Evolutionary conservation across 768 basidiomycete species (phyloP).

Genomic region (Podaxis sp.): DNA sequence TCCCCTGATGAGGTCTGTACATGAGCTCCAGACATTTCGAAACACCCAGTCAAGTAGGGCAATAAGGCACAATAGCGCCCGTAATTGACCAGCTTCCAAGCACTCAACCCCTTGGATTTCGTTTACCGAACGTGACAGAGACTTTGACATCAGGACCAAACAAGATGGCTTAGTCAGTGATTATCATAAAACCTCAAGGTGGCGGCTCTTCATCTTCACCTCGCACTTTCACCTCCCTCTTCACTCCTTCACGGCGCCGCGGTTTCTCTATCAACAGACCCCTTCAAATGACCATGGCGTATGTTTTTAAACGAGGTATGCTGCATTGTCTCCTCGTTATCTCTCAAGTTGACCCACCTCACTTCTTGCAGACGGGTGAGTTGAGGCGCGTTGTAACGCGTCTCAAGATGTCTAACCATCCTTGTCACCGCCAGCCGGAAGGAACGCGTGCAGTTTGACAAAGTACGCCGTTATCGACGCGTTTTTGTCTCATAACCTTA

Average conservation of each 20-base stretch:
- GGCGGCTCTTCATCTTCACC: neutral
- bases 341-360: conserved; percentile 12
- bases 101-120: neutral
- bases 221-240: neutral
- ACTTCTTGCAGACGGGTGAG: conserved; percentile 44
- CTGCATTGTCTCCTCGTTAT: neutral
- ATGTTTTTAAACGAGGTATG: conserved; percentile 41
- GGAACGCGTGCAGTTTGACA: conserved; percentile 92
- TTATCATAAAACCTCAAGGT: conserved; percentile 17
- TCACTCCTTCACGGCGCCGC: neutral
- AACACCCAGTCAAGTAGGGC: neutral
- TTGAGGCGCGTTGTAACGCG: conserved; percentile 39
- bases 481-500: conserved; percentile 20
- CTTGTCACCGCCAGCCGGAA: conserved; percentile 58
- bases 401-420: conserved; percentile 20
- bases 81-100: neutral
- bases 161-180: conserved; percentile 16
- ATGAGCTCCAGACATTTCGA: neutral
- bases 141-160: conserved; percentile 12
- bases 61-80: neutral
- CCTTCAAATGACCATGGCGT: conserved; percentile 16
- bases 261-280: neutral
- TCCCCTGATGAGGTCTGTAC: neutral
- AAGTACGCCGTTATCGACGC: conserved; percentile 47
- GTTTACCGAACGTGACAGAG: neutral